Base-by-base conservation (phyloP, 2,329 filamentous ascomycete species). In the Ophiostoma pallidulum region DNA sequence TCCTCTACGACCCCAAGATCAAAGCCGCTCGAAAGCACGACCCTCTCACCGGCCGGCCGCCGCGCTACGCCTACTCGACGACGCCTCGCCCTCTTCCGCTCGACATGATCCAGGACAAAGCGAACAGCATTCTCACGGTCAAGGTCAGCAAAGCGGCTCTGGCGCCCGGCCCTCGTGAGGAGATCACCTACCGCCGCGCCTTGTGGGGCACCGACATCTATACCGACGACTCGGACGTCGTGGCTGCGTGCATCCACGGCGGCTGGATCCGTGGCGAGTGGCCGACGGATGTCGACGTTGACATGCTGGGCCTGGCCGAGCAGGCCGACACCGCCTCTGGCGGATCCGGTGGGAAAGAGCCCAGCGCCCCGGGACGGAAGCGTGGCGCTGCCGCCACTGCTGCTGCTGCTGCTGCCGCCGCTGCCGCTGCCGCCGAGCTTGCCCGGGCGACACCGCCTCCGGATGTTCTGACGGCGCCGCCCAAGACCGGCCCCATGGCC, bases 171-270 rank as follows among this genome's bases (percentile, higher is more conserved):
- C 78, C 85, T 20, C 77, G 91, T 26, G 86, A 92, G 60, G 86
- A 94, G 55, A 90, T 97, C 44, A 94, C 89, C 10, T 69, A 79
- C 8, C 78, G 87, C 29, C 77, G 84, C 18, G 86, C 86, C 8
- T 64, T 98, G 0, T 98, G 91, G 90, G 92, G 92, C 1, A 92
- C 88, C 0, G 90, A 94, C 32, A 77, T 98, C 7, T 97, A 97
- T 61, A 94, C 89, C 0, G 92, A 98, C 57, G 92, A 98, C 64
- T 95, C 89, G 0, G 92, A 98, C 60, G 80, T 92, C 1, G 76
- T 98, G 20, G 91, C 89, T 0, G 90, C 91, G 2, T 91, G 90
- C 51, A 91, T 98, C 39, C 92, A 98, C 62, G 82, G 82, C 2
- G 92, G 92, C 4, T 97, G 89, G 81, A 84, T 98, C 56, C 81